Percentiles rank a stretch among this genome's conserved stretches.
Conservation (phyloP, 345 rosid genomes). For the Carallia brachiata region DNA sequence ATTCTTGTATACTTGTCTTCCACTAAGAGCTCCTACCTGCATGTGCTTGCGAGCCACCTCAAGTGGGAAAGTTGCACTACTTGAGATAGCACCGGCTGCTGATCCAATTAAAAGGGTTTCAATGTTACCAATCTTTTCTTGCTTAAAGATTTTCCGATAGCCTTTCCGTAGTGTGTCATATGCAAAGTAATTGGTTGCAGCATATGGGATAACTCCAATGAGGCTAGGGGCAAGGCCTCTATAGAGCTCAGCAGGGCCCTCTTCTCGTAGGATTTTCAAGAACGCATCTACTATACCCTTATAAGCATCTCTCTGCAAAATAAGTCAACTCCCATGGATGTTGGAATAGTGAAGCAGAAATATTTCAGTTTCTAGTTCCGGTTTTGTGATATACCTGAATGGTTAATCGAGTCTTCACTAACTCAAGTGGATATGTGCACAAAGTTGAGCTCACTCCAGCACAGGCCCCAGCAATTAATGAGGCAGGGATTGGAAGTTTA, state of each 20-base stretch:
- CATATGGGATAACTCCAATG: conserved; percentile 92
- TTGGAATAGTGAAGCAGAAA: not conserved
- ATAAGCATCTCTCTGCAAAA: conserved; percentile 75
- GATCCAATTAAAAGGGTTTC: conserved; percentile 93
- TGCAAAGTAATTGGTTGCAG: conserved; percentile 90
- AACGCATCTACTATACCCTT: conserved; percentile 75
- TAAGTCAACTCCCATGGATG: not conserved
- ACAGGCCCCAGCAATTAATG: conserved; percentile 93
- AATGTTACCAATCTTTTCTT: conserved; percentile 80
- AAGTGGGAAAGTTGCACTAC: conserved; percentile 90
- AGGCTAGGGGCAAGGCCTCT: conserved; percentile 95
- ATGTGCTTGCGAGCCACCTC: conserved; percentile 98
- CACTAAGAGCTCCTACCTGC: conserved; percentile 93
- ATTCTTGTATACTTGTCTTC: conserved; percentile 82
- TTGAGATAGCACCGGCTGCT: conserved; percentile 80
- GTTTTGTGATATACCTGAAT: conserved; percentile 55
- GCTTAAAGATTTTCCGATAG: conserved; percentile 60
- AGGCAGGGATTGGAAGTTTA: conserved; percentile 70
- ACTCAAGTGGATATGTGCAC: conserved; percentile 88
- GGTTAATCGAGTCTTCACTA: conserved; percentile 88
- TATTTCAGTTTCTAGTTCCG: not conserved
- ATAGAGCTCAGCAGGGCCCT: conserved; percentile 84
- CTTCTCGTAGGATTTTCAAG: conserved; percentile 65
- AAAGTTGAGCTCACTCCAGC: conserved; percentile 96
- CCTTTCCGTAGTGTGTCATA: conserved; percentile 78